phyloP scores from a whole-genome alignment of 2,329 filamentous ascomycete species.

The Diaporthe destruens region DNA sequence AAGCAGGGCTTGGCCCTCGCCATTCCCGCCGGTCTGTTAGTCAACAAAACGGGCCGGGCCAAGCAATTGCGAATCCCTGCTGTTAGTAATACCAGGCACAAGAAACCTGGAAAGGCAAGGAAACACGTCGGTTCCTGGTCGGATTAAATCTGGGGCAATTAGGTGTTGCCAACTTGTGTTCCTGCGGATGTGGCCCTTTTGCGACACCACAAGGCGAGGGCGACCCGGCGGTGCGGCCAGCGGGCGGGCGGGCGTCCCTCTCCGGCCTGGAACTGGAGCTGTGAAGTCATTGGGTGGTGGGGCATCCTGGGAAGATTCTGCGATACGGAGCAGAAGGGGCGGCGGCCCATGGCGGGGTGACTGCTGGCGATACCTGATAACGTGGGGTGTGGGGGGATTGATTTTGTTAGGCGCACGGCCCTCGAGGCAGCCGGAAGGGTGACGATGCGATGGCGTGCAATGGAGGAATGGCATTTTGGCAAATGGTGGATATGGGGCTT shows the following conservation, averaged over 20 bases:
- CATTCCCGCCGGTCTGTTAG: conserved; percentile 10
- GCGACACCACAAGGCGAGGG: too few species aligned
- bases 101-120: conserved; percentile 17
- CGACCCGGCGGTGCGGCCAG: too few species aligned
- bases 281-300: conserved; percentile 38
- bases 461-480: neutral
- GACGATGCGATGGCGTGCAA: neutral
- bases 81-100: conserved; percentile 20
- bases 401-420: conserved; percentile 5
- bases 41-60: conserved; percentile 7
- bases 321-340: conserved; percentile 36
- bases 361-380: neutral
- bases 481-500: neutral
- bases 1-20: neutral
- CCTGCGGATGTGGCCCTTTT: neutral
- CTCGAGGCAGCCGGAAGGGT: conserved; percentile 1
- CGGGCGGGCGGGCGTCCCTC: neutral
- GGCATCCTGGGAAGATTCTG: conserved; percentile 35
- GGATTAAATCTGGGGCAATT: conserved; percentile 27
- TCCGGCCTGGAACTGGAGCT: neutral
- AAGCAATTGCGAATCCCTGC: conserved; percentile 9
- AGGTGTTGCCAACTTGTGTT: conserved; percentile 27
- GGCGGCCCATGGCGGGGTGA: conserved; percentile 29
- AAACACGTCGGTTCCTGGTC: conserved; percentile 11
- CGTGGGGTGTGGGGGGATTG: conserved; percentile 24